phyloP scores from a whole-genome alignment of 2,329 filamentous ascomycete species.

The Arthrobotrys sphaeroides region DNA sequence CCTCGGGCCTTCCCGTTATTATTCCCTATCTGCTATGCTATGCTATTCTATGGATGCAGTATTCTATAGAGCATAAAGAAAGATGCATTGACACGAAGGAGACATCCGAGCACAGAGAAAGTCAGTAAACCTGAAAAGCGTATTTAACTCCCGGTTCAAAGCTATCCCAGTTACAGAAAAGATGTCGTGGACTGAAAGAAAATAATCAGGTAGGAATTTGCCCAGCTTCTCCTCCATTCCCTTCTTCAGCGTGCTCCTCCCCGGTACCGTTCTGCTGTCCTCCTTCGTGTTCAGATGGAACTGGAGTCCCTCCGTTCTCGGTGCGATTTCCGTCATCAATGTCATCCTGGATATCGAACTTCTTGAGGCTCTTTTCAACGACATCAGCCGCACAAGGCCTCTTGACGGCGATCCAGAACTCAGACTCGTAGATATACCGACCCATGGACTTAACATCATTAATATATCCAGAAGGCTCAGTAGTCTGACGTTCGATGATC shows the following conservation, averaged over 20 bases:
- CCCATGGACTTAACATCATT: slow-evolving; percentile 86
- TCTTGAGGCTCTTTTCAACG: slow-evolving; percentile 21
- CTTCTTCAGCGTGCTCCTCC: background rate
- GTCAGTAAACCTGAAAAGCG: background rate
- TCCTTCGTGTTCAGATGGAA: background rate
- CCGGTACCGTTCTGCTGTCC: background rate
- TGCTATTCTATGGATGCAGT: slow-evolving; percentile 7
- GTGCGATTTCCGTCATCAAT: background rate
- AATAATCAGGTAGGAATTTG: background rate
- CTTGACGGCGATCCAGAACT: slow-evolving; percentile 87
- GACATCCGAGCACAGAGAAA: background rate
- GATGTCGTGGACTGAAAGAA: background rate
- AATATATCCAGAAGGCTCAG: slow-evolving; percentile 81
- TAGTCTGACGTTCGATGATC: slow-evolving; percentile 71
- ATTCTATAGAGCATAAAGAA: background rate
- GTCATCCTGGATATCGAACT: background rate
- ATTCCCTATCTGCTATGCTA: background rate
- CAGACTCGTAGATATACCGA: slow-evolving; percentile 80
- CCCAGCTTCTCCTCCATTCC: background rate
- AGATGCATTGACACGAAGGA: background rate
- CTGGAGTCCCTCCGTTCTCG: background rate
- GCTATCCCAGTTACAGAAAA: background rate
- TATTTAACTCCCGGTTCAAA: background rate
- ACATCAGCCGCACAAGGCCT: slow-evolving; percentile 57
- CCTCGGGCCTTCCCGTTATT: background rate